Evolutionary conservation across 371 early-diverging fungal species (phyloP).

Genomic region (Mitosporidium daphniae): DNA sequence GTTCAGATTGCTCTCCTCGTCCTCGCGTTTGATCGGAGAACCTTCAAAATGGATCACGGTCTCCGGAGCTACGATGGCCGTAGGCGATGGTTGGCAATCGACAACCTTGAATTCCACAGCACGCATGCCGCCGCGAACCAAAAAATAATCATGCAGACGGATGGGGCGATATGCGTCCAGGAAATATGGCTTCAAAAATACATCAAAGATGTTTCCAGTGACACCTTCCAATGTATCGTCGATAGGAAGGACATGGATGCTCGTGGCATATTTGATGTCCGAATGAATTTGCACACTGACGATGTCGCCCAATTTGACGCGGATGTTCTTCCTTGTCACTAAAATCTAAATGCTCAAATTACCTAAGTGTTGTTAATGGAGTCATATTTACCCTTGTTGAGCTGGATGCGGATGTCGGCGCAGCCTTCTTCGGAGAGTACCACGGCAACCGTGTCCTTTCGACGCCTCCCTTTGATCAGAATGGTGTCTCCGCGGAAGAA

Average conservation of each 20-base stretch:
- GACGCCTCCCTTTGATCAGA: conserved; percentile 84
- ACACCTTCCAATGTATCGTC: conserved; percentile 91
- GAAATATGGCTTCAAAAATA: conserved; percentile 84
- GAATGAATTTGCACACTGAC: conserved; percentile 72
- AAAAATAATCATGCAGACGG: conserved; percentile 60
- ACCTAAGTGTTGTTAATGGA: no score
- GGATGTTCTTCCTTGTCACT: conserved; percentile 44
- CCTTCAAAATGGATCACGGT: conserved; percentile 92
- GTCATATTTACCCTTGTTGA: conserved; percentile 33
- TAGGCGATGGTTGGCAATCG: conserved; percentile 62
- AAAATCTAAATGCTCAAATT: no score
- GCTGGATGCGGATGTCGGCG: conserved; percentile 54
- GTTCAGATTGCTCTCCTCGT: conserved; percentile 64
- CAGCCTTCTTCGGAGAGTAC: conserved; percentile 55
- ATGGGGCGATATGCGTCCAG: conserved; percentile 77
- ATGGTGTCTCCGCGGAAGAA: conserved; percentile 74
- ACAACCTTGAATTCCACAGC: conserved; percentile 96
- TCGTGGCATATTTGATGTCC: conserved; percentile 72
- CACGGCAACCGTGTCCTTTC: conserved; percentile 74
- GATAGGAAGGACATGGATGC: conserved; percentile 80
- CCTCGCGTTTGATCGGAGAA: conserved; percentile 84
- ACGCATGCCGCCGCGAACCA: conserved; percentile 78
- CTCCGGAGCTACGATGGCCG: conserved; percentile 78
- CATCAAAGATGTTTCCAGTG: conserved; percentile 79
- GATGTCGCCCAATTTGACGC: conserved; percentile 81